Base-by-base conservation (phyloP, 2,329 filamentous ascomycete species). In the Talaromyces sp. region DNA sequence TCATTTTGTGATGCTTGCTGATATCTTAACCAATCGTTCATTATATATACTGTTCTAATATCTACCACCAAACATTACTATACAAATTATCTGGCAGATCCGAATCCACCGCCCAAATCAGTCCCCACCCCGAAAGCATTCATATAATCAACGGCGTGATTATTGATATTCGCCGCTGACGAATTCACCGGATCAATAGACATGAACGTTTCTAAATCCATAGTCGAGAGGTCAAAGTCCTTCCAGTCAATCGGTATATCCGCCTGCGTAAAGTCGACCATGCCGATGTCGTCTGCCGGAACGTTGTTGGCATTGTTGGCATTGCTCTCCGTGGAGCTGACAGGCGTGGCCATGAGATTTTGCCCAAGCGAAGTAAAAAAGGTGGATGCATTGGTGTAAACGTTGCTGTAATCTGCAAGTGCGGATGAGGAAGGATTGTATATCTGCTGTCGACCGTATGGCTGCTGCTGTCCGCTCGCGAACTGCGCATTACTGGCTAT, bases 131-230 rank as follows among this genome's bases (percentile, higher is more conserved):
- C 48, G 37, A 42, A 50, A 50, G 46, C 16, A 25, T 28, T 46
- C 16, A 35, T 25, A 56, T 61, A 57, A 42, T 42, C 31, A 11
- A 57, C 54, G 28, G 54, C 31, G 23, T 57, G 54, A 42, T 57
- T 57, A 31, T 42, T 50, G 5, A 46, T 48, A 55, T 50, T 55
- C n/a, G 33, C 46, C 46, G 46, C 59, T 5, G 60, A 48, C n/a
- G 54, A 57, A 28, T 25, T 12, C 33, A 56, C 64, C 6, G 71
- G 72, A 63, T 75, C 70, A 16, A 75, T 64, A 3, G 75, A 77
- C 54, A 76, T 72, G 40, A 77, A 76, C 0, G 73, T 70, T 35
- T 76, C 75, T 5, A 77, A 63, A 57, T 77, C 75, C 74, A 77
- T 76, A 0, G 74, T 76, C 2, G 74, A 76, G 56, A 77, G 76